Conservation (phyloP, 2,329 filamentous ascomycete genomes). For the Trichophyton rubrum region DNA sequence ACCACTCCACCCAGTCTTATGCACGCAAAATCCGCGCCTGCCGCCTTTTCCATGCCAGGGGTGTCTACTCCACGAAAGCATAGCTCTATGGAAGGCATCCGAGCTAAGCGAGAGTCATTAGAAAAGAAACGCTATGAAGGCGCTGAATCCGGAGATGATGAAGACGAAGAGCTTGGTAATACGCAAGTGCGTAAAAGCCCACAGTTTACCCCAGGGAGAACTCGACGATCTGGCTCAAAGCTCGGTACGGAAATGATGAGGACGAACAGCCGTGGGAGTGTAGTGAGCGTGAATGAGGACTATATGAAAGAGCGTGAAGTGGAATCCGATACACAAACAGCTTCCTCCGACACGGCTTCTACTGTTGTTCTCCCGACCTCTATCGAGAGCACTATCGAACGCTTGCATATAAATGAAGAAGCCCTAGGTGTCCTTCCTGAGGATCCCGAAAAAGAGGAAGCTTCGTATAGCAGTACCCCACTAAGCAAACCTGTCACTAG, state of each 20-base stretch:
- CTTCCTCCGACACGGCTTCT: constrained; percentile 11
- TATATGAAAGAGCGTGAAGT: constrained; percentile 16
- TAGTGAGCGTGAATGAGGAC: constrained; percentile 39
- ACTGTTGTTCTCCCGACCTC: background rate
- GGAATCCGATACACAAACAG: constrained; percentile 15
- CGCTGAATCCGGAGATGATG: constrained; percentile 81
- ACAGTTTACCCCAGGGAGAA: constrained; percentile 31
- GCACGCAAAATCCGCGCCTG: constrained; percentile 53
- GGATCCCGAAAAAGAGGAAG: constrained; percentile 16
- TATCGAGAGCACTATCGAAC: constrained; percentile 23
- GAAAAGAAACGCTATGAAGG: constrained; percentile 63
- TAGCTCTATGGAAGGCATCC: constrained; percentile 60
- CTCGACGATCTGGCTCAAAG: constrained; percentile 62
- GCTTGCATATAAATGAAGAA: constrained; percentile 26
- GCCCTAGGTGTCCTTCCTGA: constrained; percentile 20
- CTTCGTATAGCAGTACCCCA: background rate
- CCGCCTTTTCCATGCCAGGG: constrained; percentile 43
- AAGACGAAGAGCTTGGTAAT: constrained; percentile 76
- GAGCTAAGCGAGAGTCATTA: constrained; percentile 59
- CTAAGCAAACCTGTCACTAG: background rate
- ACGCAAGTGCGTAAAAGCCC: constrained; percentile 39
- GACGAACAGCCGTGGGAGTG: constrained; percentile 83
- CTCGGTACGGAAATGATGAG: constrained; percentile 96
- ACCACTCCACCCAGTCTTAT: constrained; percentile 42
- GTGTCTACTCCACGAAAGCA: constrained; percentile 44